A percentile compares a stretch with the other conserved stretches of the same genome.
Evolutionary conservation across 106 monocot species (phyloP).

Genomic region (Alisma plantagoaquatica): DNA sequence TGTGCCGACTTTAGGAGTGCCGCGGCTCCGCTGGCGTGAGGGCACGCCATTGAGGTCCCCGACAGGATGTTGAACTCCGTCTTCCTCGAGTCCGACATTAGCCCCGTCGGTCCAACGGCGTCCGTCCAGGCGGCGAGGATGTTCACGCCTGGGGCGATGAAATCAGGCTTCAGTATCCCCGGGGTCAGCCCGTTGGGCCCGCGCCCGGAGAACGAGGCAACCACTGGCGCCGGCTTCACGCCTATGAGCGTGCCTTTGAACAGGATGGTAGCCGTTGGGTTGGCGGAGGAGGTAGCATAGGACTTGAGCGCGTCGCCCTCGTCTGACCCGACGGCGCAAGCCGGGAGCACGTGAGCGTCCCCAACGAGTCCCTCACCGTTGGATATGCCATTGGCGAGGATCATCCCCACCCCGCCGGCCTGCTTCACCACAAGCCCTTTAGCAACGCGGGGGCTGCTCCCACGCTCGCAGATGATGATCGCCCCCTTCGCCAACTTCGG

Average conservation of each 20-base stretch:
- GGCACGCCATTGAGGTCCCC: slow-evolving; percentile 94
- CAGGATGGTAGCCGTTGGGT: slow-evolving; percentile 47
- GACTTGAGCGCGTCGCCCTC: slow-evolving; percentile 77
- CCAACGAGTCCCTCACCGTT: slow-evolving; percentile 97
- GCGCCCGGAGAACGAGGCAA: slow-evolving; percentile 89
- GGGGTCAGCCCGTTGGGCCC: slow-evolving; percentile 83
- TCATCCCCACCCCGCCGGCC: slow-evolving; percentile 80
- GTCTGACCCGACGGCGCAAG: slow-evolving; percentile 69
- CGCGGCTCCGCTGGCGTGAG: slow-evolving; percentile 86
- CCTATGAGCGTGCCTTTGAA: slow-evolving; percentile 76
- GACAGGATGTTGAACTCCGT: slow-evolving; percentile 97
- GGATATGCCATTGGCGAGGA: slow-evolving; percentile 75
- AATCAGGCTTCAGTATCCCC: slow-evolving; percentile 77
- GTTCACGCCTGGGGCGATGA: slow-evolving; percentile 92
- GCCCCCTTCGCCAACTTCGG: slow-evolving; percentile 58
- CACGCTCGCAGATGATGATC: slow-evolving; percentile 87
- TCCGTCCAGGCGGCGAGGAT: slow-evolving; percentile 95
- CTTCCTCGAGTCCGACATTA: slow-evolving; percentile 52
- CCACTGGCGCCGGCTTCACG: slow-evolving; percentile 85
- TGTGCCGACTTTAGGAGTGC: slow-evolving; percentile 87
- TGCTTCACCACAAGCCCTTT: slow-evolving; percentile 79
- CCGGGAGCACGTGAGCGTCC: slow-evolving; percentile 91
- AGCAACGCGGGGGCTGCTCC: slow-evolving; percentile 86
- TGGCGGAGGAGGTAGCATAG: slow-evolving; percentile 33
- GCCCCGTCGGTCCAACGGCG: slow-evolving; percentile 74